These are phyloP conservation scores for Blastocystis sp. DNA, from an alignment of 352 stramenopile genomes.

Conservation along the genomic window DNA sequence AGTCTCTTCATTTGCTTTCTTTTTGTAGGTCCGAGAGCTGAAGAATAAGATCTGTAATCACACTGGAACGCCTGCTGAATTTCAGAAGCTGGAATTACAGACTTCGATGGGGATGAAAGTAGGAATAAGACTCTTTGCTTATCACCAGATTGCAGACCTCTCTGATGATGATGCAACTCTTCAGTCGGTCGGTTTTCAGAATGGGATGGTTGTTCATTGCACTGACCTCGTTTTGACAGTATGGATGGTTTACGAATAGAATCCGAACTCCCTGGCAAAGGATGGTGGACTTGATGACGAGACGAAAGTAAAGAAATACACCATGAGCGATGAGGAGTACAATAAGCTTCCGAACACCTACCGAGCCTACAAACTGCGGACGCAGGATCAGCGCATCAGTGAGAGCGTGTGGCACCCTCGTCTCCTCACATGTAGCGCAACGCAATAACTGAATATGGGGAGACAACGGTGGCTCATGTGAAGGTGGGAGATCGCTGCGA, in stretches of 20 bases:
- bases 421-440: conserved; percentile 64
- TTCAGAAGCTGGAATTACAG: conserved; percentile 69
- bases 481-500: conserved; percentile 88
- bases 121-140: neutral
- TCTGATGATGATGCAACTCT: neutral
- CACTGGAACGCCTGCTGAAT: conserved; percentile 84
- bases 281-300: conserved; percentile 90
- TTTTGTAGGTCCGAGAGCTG: conserved; percentile 69
- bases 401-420: conserved; percentile 68
- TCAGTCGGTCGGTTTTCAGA: neutral
- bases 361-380: conserved; percentile 82
- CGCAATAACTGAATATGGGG: conserved; percentile 46
- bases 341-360: conserved; percentile 93
- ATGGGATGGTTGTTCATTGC: conserved; percentile 58
- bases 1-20: neutral
- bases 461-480: conserved; percentile 72
- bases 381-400: neutral
- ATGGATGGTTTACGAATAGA: conserved; percentile 55
- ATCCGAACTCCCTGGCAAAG: conserved; percentile 88
- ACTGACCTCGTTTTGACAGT: neutral
- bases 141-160: neutral
- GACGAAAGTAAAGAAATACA: conserved; percentile 91
- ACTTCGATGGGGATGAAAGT: neutral
- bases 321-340: conserved; percentile 96
- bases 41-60: conserved; percentile 87